Conservation (phyloP, 805 yeast species). For the Ogataea ramenticola region DNA sequence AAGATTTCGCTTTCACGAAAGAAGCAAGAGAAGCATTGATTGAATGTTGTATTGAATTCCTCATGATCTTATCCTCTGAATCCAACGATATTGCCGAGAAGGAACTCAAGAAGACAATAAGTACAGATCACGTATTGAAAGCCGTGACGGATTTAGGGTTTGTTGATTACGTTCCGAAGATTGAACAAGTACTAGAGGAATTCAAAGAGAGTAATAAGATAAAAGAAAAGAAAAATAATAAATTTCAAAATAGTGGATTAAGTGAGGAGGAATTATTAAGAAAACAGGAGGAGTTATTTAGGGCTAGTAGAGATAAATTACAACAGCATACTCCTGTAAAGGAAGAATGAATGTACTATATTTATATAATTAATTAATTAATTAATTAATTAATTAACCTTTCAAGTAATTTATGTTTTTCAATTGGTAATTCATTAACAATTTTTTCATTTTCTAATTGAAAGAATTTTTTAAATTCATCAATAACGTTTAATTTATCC, state of each 20-base stretch:
- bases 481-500: slow-evolving; percentile 24
- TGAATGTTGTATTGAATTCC: slow-evolving; percentile 92
- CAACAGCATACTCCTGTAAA: slow-evolving; percentile 15
- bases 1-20: slow-evolving; percentile 81
- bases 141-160: slow-evolving; percentile 87
- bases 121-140: slow-evolving; percentile 90
- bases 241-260: slow-evolving; percentile 87
- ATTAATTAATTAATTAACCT: slow-evolving; percentile 4
- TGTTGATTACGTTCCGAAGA: slow-evolving; percentile 72
- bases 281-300: slow-evolving; percentile 90
- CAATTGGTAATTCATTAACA: slow-evolving; percentile 7
- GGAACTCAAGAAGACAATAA: slow-evolving; percentile 93
- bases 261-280: slow-evolving; percentile 86
- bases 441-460: slow-evolving; percentile 10
- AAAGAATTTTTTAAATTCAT: slow-evolving; percentile 22
- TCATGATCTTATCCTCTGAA: slow-evolving; percentile 90
- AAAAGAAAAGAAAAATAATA: slow-evolving; percentile 85
- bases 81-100: slow-evolving; percentile 94
- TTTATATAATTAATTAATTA: neutral
- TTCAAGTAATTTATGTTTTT: slow-evolving; percentile 14
- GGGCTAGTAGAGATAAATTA: slow-evolving; percentile 31
- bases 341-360: slow-evolving; percentile 8
- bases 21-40: slow-evolving; percentile 94
- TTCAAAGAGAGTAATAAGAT: slow-evolving; percentile 86
- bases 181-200: slow-evolving; percentile 72